Conservation (phyloP, 345 rosid species). For the Eucalyptus marginata region DNA sequence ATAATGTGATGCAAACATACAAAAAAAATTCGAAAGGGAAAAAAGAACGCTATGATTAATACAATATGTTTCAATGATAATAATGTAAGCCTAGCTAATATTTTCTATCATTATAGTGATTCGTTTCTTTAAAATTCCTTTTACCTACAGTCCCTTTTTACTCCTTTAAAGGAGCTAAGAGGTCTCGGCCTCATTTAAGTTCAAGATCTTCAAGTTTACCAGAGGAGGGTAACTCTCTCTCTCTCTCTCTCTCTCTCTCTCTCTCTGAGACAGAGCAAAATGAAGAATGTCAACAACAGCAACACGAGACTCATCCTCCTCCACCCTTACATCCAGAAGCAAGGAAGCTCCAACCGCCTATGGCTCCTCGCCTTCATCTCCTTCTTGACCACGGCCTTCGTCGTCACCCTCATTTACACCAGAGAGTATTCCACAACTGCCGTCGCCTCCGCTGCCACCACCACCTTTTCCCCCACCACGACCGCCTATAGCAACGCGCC, state of each 20-base stretch:
- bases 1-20: rapidly evolving
- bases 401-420: conserved; percentile 69
- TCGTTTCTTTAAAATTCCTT: neutral
- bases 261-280: neutral
- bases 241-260: conserved; percentile 5
- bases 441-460: neutral
- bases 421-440: conserved; percentile 32
- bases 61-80: rapidly evolving
- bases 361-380: conserved; percentile 85
- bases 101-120: neutral
- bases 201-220: neutral
- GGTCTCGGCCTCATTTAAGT: neutral
- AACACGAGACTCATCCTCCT: conserved; percentile 87
- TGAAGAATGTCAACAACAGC: conserved; percentile 44
- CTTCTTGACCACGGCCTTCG: conserved; percentile 70
- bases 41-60: rapidly evolving
- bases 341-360: conserved; percentile 54
- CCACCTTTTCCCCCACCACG: conserved; percentile 7
- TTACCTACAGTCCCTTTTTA: neutral
- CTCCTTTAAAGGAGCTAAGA: neutral
- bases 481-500: conserved; percentile 13
- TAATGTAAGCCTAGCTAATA: rapidly evolving
- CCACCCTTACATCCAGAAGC: conserved; percentile 87
- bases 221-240: conserved; percentile 17
- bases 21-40: neutral